phyloP scores from a whole-genome alignment of 495 filamentous ascomycete species.

The Daldinia decipiens region DNA sequence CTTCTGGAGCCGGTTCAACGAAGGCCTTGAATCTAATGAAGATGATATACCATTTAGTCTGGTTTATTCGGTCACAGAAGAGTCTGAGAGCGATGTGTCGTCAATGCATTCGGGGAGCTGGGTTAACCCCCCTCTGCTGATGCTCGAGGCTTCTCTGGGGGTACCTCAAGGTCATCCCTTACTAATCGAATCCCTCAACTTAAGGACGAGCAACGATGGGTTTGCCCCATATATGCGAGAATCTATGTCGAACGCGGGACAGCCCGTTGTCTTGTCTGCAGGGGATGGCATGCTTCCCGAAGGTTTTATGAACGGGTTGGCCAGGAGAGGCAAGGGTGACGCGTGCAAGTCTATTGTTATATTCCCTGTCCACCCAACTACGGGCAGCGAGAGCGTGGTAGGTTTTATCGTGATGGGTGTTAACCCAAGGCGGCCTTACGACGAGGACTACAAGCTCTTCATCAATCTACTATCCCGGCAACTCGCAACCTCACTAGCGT shows the following conservation, averaged over 20 bases:
- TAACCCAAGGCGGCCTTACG: conserved; percentile 74
- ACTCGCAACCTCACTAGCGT: conserved; percentile 74
- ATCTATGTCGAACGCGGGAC: conserved; percentile 66
- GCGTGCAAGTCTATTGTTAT: conserved; percentile 71
- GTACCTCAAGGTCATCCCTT: conserved; percentile 68
- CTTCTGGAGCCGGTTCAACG: conserved; percentile 68
- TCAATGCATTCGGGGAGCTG: conserved; percentile 70
- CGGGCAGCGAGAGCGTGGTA: conserved; percentile 66
- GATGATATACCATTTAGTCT: conserved; percentile 71
- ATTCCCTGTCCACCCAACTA: conserved; percentile 76
- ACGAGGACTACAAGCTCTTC: conserved; percentile 76
- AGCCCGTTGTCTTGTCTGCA: conserved; percentile 66
- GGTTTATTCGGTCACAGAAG: conserved; percentile 70
- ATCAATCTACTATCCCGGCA: conserved; percentile 75
- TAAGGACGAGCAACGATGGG: conserved; percentile 68
- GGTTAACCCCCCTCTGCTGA: conserved; percentile 62
- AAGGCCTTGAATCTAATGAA: conserved; percentile 68
- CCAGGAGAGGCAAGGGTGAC: conserved; percentile 72
- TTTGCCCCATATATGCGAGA: conserved; percentile 74
- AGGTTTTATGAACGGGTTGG: conserved; percentile 67
- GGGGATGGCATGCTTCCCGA: conserved; percentile 67
- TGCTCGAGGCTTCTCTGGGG: conserved; percentile 70
- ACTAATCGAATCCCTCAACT: conserved; percentile 64
- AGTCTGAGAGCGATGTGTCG: conserved; percentile 67
- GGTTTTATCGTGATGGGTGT: conserved; percentile 76